Conservation (phyloP, 306 rosid species). For the Sicyos edulis region DNA sequence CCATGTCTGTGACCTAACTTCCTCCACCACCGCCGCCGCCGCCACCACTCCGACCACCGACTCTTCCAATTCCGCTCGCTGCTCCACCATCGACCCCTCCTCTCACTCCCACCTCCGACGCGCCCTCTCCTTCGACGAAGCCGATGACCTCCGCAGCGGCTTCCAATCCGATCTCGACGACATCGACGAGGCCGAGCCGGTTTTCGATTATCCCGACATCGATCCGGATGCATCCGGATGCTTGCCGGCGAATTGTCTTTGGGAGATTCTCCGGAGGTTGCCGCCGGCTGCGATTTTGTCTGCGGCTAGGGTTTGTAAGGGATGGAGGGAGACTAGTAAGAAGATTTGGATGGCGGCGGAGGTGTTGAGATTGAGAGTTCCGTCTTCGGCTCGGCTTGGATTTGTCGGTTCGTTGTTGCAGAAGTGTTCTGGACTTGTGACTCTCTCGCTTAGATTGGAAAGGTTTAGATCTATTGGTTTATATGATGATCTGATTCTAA, state of each 20-base stretch:
- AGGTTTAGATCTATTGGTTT: constrained; percentile 58
- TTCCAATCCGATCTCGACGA: constrained; percentile 29
- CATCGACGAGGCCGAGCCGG: constrained; percentile 20
- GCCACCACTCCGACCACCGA: constrained; percentile 22
- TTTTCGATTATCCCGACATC: constrained; percentile 21
- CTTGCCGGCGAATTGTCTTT: constrained; percentile 46
- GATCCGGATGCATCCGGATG: constrained; percentile 42
- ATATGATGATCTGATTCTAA: constrained; percentile 13
- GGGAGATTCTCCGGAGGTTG: constrained; percentile 75
- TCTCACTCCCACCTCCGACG: constrained; percentile 51
- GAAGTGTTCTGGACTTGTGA: constrained; percentile 68
- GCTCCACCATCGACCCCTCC: constrained; percentile 29
- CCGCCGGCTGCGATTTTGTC: constrained; percentile 69
- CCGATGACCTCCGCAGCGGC: constrained; percentile 29
- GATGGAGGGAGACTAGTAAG: constrained; percentile 72
- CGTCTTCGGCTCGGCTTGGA: constrained; percentile 58
- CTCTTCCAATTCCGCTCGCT: constrained; percentile 11
- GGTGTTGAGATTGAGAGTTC: constrained; percentile 69
- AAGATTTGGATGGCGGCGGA: constrained; percentile 84
- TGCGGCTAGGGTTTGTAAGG: constrained; percentile 72
- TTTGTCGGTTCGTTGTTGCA: constrained; percentile 74
- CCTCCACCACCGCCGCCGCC: constrained; percentile 21
- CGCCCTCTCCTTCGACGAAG: constrained; percentile 72
- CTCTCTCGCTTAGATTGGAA: constrained; percentile 81
- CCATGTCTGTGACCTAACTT: constrained; percentile 47